These are phyloP conservation scores for Podila minutissima DNA, from an alignment of 192 early-diverging fungal genomes.

Conservation along the genomic window DNA sequence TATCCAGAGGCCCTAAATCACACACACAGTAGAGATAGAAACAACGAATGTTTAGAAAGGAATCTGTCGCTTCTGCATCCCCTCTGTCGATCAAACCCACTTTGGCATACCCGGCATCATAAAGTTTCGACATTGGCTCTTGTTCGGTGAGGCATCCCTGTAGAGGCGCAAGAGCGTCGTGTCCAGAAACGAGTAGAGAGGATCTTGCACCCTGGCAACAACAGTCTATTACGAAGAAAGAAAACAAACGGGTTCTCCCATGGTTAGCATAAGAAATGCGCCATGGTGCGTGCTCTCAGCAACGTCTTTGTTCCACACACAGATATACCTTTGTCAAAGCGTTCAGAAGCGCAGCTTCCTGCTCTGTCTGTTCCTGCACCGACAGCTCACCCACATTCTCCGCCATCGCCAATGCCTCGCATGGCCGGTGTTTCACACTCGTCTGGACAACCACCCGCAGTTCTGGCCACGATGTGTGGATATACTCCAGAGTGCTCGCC, in stretches of 20 bases:
- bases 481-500: conserved; percentile 33
- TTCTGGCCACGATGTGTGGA: conserved; percentile 21
- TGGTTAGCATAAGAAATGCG: neutral
- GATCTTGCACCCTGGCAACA: conserved; percentile 43
- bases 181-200: conserved; percentile 36
- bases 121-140: conserved; percentile 28
- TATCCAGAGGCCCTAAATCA: conserved; percentile 45
- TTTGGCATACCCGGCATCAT: conserved; percentile 41
- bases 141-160: conserved; percentile 19
- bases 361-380: conserved; percentile 12
- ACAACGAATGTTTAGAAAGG: neutral
- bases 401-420: neutral
- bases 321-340: conserved; percentile 38
- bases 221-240: conserved; percentile 10
- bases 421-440: conserved; percentile 20
- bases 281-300: neutral
- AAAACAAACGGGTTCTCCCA: neutral
- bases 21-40: neutral
- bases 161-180: conserved; percentile 35
- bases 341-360: conserved; percentile 41
- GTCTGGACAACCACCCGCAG: conserved; percentile 39
- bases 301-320: neutral
- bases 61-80: neutral
- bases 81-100: neutral
- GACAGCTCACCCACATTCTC: conserved; percentile 2